Evolutionary conservation across 2,329 filamentous ascomycete species (phyloP).

Genomic region (Xylaria sp.): DNA sequence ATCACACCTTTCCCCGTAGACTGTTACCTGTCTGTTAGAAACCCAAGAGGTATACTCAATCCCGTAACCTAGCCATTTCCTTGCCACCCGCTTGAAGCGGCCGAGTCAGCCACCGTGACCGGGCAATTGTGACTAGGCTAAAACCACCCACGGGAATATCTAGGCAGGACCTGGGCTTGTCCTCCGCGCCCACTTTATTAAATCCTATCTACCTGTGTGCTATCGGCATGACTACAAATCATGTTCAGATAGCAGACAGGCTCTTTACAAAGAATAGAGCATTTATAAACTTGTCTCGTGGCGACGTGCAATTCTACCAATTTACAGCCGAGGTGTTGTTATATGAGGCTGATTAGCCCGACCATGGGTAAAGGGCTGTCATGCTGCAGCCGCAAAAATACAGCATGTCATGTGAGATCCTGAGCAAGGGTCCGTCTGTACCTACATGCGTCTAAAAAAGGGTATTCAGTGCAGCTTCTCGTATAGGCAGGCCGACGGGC

Average conservation of each 20-base stretch:
- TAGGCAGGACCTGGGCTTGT: neutral
- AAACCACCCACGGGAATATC: conserved; percentile 14
- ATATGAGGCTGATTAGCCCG: conserved; percentile 24
- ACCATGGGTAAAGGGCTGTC: neutral
- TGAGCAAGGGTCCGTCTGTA: conserved; percentile 12
- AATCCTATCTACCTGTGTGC: neutral
- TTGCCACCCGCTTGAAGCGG: conserved; percentile 16
- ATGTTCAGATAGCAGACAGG: neutral
- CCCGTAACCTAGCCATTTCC: conserved; percentile 7
- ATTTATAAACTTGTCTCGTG: neutral
- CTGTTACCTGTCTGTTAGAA: neutral
- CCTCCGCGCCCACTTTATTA: conserved; percentile 18
- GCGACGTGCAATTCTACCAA: neutral
- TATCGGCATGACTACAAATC: conserved; percentile 14
- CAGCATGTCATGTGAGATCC: conserved; percentile 28
- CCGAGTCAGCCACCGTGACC: conserved; percentile 19
- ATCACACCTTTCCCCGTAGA: conserved; percentile 4
- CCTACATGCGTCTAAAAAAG: neutral
- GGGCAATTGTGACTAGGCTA: conserved; percentile 1
- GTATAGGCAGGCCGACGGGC: neutral
- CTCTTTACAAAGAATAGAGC: conserved; percentile 7
- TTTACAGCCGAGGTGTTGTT: conserved; percentile 9
- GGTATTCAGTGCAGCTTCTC: neutral
- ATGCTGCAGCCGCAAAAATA: conserved; percentile 14
- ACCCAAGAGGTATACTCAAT: neutral